Evolutionary conservation across 164 flowering plant genomes (phyloP).

Genomic region (Stephania cephalantha): DNA sequence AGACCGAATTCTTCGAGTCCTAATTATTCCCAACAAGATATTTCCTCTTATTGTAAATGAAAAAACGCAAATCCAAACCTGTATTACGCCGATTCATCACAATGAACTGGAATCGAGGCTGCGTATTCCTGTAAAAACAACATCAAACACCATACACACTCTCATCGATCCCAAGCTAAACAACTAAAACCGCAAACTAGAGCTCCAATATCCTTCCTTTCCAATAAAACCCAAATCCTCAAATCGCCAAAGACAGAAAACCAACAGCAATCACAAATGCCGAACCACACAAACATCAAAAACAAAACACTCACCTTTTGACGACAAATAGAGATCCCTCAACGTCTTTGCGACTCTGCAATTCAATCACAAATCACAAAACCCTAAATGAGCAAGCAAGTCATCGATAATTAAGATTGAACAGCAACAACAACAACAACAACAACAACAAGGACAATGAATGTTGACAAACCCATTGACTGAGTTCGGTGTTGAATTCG

Average conservation of each 20-base stretch:
- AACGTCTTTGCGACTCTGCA: conserved; percentile 94
- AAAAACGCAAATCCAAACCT: conserved; percentile 33
- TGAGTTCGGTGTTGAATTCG: conserved; percentile 76
- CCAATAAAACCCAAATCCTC: not conserved
- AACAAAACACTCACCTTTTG: conserved; percentile 48
- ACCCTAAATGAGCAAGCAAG: not conserved
- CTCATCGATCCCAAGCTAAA: not conserved
- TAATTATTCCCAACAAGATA: not conserved
- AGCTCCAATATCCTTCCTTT: not conserved
- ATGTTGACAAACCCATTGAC: conserved; percentile 58
- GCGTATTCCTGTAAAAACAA: conserved; percentile 54
- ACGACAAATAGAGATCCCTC: conserved; percentile 97
- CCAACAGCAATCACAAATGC: not conserved
- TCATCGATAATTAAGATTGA: not conserved
- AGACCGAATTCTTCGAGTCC: not conserved
- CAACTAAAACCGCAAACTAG: not conserved
- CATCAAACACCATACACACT: not conserved
- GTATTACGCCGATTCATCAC: conserved; percentile 92
- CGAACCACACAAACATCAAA: not conserved
- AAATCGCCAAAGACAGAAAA: not conserved
- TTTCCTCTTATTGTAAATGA: not conserved
- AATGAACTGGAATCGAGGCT: conserved; percentile 92
- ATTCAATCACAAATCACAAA: not conserved
- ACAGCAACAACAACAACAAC: not conserved
- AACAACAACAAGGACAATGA: not conserved